Percentiles rank a stretch among this genome's conserved stretches.
phyloP scores from a whole-genome alignment of 2,329 filamentous ascomycete species.

The Aspergillus niger region DNA sequence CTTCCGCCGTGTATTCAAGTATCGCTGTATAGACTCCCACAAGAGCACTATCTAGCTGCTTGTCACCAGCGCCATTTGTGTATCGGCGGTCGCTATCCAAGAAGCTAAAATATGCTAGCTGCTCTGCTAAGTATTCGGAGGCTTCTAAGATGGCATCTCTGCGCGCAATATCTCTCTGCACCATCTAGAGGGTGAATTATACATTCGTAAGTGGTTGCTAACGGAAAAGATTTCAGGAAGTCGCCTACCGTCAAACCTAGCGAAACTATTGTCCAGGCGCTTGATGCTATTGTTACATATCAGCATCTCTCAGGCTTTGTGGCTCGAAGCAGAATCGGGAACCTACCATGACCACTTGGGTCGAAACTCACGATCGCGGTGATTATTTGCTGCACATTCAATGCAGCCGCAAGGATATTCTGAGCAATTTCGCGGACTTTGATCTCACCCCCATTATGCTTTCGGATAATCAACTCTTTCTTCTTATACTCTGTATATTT shows the following conservation, averaged over 20 bases:
- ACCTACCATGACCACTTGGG: not conserved
- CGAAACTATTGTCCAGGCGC: not conserved
- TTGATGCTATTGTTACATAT: not conserved
- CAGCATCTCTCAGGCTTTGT: not conserved
- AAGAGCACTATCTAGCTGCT: not conserved
- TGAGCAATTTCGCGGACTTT: not conserved
- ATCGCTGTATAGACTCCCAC: not conserved
- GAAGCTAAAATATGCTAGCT: not conserved
- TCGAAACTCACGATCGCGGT: not conserved
- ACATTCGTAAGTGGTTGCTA: too few species aligned
- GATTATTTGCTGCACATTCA: not conserved
- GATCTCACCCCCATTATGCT: not conserved
- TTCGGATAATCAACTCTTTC: not conserved
- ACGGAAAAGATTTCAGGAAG: not conserved
- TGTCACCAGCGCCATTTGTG: not conserved
- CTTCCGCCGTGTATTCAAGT: not conserved
- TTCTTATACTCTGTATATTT: not conserved
- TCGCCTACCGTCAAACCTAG: not conserved
- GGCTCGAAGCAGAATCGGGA: too few species aligned
- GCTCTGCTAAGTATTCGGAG: not conserved
- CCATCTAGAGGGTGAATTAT: not conserved
- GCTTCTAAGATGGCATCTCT: slow-evolving; percentile 1
- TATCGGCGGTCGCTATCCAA: not conserved
- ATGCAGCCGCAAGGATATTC: not conserved
- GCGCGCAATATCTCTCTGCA: not conserved